Evolutionary conservation across 2,329 filamentous ascomycete genomes (phyloP).

Genomic region (Dactylellina parvicollis): DNA sequence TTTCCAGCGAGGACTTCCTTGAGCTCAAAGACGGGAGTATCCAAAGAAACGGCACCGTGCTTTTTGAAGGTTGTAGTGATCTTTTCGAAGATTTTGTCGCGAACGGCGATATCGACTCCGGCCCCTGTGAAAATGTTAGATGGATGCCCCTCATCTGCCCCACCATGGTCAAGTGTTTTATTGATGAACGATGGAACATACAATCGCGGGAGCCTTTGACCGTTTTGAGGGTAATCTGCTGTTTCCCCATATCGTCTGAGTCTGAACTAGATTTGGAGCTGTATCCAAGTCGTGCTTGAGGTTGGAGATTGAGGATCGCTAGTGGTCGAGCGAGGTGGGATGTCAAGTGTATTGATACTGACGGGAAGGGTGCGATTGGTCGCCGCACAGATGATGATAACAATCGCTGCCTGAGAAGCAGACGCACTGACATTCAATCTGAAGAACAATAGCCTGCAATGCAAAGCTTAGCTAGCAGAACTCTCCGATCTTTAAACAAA

Average conservation of each 20-base stretch:
- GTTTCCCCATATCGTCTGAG: constrained; percentile 48
- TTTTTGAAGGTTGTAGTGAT: constrained; percentile 84
- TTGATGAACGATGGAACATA: constrained; percentile 10
- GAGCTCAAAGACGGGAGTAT: constrained; percentile 85
- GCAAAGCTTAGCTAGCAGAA: background rate
- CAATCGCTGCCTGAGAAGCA: constrained; percentile 23
- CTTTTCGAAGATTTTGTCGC: constrained; percentile 79
- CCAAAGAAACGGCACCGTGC: constrained; percentile 80
- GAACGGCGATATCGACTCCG: constrained; percentile 79
- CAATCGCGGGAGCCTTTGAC: constrained; percentile 53
- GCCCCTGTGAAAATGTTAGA: constrained; percentile 65
- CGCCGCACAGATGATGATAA: constrained; percentile 2
- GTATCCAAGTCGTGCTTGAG: constrained; percentile 3
- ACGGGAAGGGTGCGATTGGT: constrained; percentile 2
- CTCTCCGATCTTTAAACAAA: constrained; percentile 13
- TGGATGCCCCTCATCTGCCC: constrained; percentile 39
- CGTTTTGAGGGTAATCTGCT: constrained; percentile 52
- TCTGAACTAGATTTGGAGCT: constrained; percentile 26
- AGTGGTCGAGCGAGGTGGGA: constrained; percentile 25
- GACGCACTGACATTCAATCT: constrained; percentile 44
- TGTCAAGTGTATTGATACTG: constrained; percentile 1
- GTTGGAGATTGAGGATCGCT: constrained; percentile 22
- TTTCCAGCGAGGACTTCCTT: constrained; percentile 87
- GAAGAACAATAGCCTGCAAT: constrained; percentile 1
- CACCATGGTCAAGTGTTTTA: constrained; percentile 1